These are phyloP conservation scores for Brassica cretica DNA, from an alignment of 345 rosid species.

Conservation along the genomic window DNA sequence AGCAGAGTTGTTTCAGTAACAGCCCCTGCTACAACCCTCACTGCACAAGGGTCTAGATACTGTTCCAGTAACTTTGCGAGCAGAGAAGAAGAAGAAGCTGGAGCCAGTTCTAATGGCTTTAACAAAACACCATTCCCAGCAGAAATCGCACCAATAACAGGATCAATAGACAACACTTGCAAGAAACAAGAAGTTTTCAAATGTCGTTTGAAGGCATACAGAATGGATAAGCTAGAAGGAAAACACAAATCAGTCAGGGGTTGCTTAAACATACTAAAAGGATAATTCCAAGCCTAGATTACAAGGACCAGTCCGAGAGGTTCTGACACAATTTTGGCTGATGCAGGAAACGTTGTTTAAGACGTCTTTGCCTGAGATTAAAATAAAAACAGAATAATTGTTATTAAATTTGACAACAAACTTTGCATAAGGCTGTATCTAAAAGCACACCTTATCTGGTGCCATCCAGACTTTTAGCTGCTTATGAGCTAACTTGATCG, in stretches of 20 bases:
- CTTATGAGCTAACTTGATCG: slow-evolving; percentile 62
- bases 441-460: slow-evolving; percentile 61
- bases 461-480: slow-evolving; percentile 74
- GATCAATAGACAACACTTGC: slow-evolving; percentile 86
- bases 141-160: slow-evolving; percentile 89
- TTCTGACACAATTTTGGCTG: slow-evolving; percentile 87
- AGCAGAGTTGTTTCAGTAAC: slow-evolving; percentile 72
- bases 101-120: slow-evolving; percentile 93
- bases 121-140: slow-evolving; percentile 88
- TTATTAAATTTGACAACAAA: background rate
- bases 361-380: slow-evolving; percentile 44
- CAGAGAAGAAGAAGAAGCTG: slow-evolving; percentile 71
- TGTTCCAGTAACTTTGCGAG: slow-evolving; percentile 60
- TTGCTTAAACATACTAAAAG: slow-evolving; percentile 58
- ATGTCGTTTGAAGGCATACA: slow-evolving; percentile 1
- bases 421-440: background rate
- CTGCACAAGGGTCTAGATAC: slow-evolving; percentile 70
- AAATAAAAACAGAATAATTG: background rate
- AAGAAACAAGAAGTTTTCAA: slow-evolving; percentile 8
- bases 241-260: background rate
- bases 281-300: slow-evolving; percentile 97
- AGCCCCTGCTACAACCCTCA: slow-evolving; percentile 84
- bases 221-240: background rate
- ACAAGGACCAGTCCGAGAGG: slow-evolving; percentile 89
- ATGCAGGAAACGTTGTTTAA: slow-evolving; percentile 71